Evolutionary conservation across 1,284 basidiomycete species (phyloP), one percentile per base, ranked within the genome.

Genomic region (Gomphus bonarii): DNA sequence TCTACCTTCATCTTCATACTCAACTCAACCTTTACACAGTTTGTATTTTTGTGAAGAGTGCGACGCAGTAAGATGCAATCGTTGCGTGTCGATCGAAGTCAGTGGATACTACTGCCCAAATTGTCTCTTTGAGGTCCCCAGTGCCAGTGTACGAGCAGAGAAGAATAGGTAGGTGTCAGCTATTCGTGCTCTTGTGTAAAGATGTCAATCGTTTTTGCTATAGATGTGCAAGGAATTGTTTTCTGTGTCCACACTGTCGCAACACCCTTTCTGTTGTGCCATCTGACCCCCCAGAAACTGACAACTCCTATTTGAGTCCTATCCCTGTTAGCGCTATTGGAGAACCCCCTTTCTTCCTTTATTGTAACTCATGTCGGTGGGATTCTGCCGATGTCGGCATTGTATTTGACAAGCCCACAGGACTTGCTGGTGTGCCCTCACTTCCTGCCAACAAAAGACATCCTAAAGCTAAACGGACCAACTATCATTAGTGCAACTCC

Each of bases 31-130:
- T 1, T 79, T 99, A 9, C 80, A 89, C 62, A 79, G 80, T 20
- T 83, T 99, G 16, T 97, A 93, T 73, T 99, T 98, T 70, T 99
- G 97, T 71, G 95, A 97, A 70, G 95, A 98, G 77, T 99, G 97
- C 72, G 94, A 98, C 69, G 85, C 88, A 1, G 82, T 99, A 44
- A 76, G 94, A 56, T 99, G 97, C 68, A 88, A 95, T 66, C 81
- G 85, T 62, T 99, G 97, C 65, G 90, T 97, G 8, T 81, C 85
- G 4, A 75, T 91, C 54, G 97, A 99, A 78, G 87, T 98, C 67
- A 91, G 91, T 66, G 91, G 90, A 55, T 98, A 97, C 71, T 98
- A 91, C 69, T 99, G 97, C 67, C 97, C 97, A 22, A 95, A 95
- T 69, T 99, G 97, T 69, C 77, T 98, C n/a, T 99, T 99, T 69